Base-by-base conservation (phyloP, 2,329 filamentous ascomycete species). In the Pseudogymnoascus destructans region DNA sequence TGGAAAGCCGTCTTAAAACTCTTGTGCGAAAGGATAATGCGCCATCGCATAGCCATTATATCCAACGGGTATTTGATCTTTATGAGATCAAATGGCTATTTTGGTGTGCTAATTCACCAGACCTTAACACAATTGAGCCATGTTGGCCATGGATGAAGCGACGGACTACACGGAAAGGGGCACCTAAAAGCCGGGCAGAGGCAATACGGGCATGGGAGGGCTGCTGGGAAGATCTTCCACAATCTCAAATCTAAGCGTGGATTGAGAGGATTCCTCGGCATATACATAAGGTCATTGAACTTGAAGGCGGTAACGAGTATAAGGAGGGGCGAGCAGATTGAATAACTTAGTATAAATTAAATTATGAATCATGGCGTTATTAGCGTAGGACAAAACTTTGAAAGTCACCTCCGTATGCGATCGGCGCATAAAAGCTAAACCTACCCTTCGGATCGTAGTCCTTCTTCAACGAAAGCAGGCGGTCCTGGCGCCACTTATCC, bases 401-500 rank as follows among this genome's bases (percentile, higher is more conserved):
- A 35, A 35, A 15, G 5, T 6, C 13, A 35, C 33, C 33, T 35
- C 33, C 4, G 27, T 30, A 60, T 19, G 63, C 61, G 57, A 74
- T 70, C 0, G 74, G 76, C 19, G 68, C 70, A 59, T 72, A 78
- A 62, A 73, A 75, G 66, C 70, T 73, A 59, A 77, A 78, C 58
- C 65, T 69, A 25, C 70, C 67, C 3, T 70, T 57, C 1, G 74
- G 76, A 59, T 80, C 78, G 60, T 77, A 79, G 62, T 73, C 72
- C 25, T 65, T 61, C 72, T 80, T 80, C 64, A 80, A 61, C 7
- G 61, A 63, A 60, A 65, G 68, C 63, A 81, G 67, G 57, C 70
- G 73, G 57, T 73, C 65, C 62, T 75, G 68, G 11, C 78, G 71
- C 75, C 77, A 79, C 38, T 63, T 57, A 56, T 79, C 78, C 57